Evolutionary conservation across 2,329 filamentous ascomycete species (phyloP).

Genomic region (Penicillium sp.): DNA sequence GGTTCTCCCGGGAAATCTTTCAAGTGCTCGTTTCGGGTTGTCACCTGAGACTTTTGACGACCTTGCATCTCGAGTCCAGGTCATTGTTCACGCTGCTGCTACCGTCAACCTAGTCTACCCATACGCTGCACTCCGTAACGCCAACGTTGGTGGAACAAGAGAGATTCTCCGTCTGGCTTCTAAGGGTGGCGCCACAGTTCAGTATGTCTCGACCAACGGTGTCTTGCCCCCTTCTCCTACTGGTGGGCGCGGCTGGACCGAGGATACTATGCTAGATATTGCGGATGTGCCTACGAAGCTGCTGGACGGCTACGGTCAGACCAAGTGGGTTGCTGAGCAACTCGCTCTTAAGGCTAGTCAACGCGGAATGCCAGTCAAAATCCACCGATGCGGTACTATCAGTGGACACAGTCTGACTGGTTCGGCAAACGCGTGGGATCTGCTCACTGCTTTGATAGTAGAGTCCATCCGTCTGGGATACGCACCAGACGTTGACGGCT

Average conservation of each 20-base stretch:
- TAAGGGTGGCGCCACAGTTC: slow-evolving; percentile 67
- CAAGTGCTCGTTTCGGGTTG: slow-evolving; percentile 68
- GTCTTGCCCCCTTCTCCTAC: slow-evolving; percentile 72
- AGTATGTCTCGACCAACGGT: slow-evolving; percentile 79
- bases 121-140: slow-evolving; percentile 70
- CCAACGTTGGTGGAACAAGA: slow-evolving; percentile 76
- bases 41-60: slow-evolving; percentile 64
- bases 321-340: slow-evolving; percentile 79
- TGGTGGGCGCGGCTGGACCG: slow-evolving; percentile 64
- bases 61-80: slow-evolving; percentile 65
- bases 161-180: slow-evolving; percentile 72
- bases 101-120: slow-evolving; percentile 81
- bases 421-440: slow-evolving; percentile 75
- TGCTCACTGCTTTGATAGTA: slow-evolving; percentile 73
- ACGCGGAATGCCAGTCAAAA: slow-evolving; percentile 68
- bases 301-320: slow-evolving; percentile 73
- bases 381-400: slow-evolving; percentile 74
- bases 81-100: slow-evolving; percentile 75
- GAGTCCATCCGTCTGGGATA: slow-evolving; percentile 74
- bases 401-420: slow-evolving; percentile 74
- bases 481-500: slow-evolving; percentile 69
- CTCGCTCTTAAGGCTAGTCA: slow-evolving; percentile 69
- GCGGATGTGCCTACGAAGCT: slow-evolving; percentile 69
- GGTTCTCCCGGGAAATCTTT: slow-evolving; percentile 71
- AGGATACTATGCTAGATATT: slow-evolving; percentile 66